Evolutionary conservation across 1,139 yeast genomes (phyloP), one percentile per base, ranked within the genome.

Genomic region (Geotrichum histeridarum): DNA sequence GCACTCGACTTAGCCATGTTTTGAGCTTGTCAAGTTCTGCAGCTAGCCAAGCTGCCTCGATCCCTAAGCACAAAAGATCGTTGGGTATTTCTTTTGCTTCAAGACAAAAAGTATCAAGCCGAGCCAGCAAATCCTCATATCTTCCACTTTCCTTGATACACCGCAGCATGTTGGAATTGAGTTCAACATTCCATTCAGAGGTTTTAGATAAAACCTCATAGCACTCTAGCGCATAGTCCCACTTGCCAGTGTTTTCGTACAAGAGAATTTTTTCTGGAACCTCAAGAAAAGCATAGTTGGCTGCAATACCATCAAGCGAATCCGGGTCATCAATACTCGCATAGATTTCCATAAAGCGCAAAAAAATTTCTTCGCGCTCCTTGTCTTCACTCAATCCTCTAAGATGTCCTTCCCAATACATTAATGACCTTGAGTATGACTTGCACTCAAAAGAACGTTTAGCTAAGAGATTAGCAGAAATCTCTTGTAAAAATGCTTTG

Each of bases 311-410:
- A 67, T 88, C 93, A 45, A 94, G 75, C 0, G 96, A 84, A 72
- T 94, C 99, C 46, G 85, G 79, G 67, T 94, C 99, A 64, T 90
- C 91, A 54, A 93, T 81, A 57, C 80, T 86, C 4, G 95, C 86
- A 67, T 93, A 94, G 75, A 91, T 86, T 32, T 79, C 79, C 64
- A 89, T 91, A 35, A 94, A 61, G 22, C 64, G 64, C 8, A 66
- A 61, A 48, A 66, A 66, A 18, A 69, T 63, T 1, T 59, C 57
- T n/a, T 58, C 61, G 6, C 35, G 37, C 33, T 55, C 57, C 27
- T 75, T 73, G n/a, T 48, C 72, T 71, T 14, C 61, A 54, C 17
- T 56, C 59, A 53, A 46, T 14, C 49, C 45, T 36, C 70, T 67
- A 57, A 78, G 80, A 60, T 86, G 81, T 62, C 87, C 87, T 62